phyloP scores from a whole-genome alignment of 116 monocot genomes.

The Trichopus zeylanicus region DNA sequence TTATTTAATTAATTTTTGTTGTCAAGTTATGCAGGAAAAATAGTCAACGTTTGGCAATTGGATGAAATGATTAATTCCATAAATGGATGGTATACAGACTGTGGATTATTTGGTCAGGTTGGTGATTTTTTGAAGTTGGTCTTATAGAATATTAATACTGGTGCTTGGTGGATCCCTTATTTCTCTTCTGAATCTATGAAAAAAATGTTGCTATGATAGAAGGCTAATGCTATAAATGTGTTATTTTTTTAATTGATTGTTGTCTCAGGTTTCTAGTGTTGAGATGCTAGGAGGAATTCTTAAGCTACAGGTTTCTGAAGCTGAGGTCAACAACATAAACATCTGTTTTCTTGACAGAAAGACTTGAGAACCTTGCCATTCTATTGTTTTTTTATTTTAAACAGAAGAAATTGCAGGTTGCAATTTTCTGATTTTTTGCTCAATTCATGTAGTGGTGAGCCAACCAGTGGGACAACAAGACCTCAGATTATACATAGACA shows the following conservation, averaged over 20 bases:
- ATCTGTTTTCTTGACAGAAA: slow-evolving; percentile 85
- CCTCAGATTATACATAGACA: slow-evolving; percentile 89
- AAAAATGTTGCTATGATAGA: background rate
- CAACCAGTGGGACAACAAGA: slow-evolving; percentile 83
- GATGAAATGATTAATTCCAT: slow-evolving; percentile 84
- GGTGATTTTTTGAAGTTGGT: slow-evolving; percentile 6
- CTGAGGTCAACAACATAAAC: slow-evolving; percentile 85
- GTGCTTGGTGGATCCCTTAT: background rate
- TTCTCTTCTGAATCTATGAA: background rate
- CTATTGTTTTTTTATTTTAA: background rate
- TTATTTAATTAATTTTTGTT: slow-evolving; percentile 27
- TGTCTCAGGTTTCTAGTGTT: slow-evolving; percentile 75
- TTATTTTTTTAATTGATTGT: slow-evolving; percentile 7
- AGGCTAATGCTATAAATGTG: background rate
- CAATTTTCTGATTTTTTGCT: slow-evolving; percentile 9
- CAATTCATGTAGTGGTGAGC: slow-evolving; percentile 69
- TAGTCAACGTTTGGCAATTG: slow-evolving; percentile 81
- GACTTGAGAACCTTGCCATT: slow-evolving; percentile 45
- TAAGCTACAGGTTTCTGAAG: slow-evolving; percentile 75
- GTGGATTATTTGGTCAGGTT: slow-evolving; percentile 92
- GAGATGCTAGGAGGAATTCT: slow-evolving; percentile 95
- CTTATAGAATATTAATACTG: background rate
- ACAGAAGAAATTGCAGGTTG: background rate
- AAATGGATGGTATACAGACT: slow-evolving; percentile 85
- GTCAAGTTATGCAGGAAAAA: slow-evolving; percentile 96